A percentile compares a stretch with the other conserved stretches of the same genome.
Conservation (phyloP, 345 rosid species). For the Citrus sp. region DNA sequence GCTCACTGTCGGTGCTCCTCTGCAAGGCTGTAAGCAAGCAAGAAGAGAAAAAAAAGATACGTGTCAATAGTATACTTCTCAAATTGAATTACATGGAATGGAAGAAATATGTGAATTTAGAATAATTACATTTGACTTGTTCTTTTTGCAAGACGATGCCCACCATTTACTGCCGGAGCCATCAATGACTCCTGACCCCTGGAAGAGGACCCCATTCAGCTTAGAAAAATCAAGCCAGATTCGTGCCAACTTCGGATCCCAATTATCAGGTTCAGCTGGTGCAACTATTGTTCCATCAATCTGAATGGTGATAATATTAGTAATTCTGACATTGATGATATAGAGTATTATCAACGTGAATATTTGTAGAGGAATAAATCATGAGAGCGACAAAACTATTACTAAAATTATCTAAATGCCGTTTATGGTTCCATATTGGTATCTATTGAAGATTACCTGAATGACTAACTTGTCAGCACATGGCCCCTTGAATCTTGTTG, state of each 20-base stretch:
- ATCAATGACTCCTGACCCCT: slow-evolving; percentile 86
- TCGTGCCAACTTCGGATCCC: slow-evolving; percentile 71
- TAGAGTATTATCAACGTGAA: background rate
- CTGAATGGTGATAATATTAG: slow-evolving; percentile 33
- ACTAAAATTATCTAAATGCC: background rate
- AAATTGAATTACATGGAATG: slow-evolving; percentile 9
- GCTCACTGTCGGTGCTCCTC: slow-evolving; percentile 80
- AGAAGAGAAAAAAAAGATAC: slow-evolving; percentile 11
- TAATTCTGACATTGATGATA: background rate
- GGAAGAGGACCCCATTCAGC: slow-evolving; percentile 68
- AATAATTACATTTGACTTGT: slow-evolving; percentile 66
- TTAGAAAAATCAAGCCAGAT: slow-evolving; percentile 88
- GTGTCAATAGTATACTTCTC: slow-evolving; percentile 18
- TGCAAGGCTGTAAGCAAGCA: slow-evolving; percentile 74
- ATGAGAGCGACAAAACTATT: background rate
- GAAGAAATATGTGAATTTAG: slow-evolving; percentile 9
- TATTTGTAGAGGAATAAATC: background rate
- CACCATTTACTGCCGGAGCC: slow-evolving; percentile 99
- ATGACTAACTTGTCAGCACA: slow-evolving; percentile 66
- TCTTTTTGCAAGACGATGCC: slow-evolving; percentile 96
- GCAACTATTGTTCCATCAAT: slow-evolving; percentile 94
- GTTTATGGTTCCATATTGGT: background rate
- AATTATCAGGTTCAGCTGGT: slow-evolving; percentile 77
- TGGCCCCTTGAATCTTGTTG: slow-evolving; percentile 84
- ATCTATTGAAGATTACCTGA: slow-evolving; percentile 49